Base-by-base conservation (phyloP, 2,329 filamentous ascomycete genomes). In the Cyphellophora attinorum region DNA sequence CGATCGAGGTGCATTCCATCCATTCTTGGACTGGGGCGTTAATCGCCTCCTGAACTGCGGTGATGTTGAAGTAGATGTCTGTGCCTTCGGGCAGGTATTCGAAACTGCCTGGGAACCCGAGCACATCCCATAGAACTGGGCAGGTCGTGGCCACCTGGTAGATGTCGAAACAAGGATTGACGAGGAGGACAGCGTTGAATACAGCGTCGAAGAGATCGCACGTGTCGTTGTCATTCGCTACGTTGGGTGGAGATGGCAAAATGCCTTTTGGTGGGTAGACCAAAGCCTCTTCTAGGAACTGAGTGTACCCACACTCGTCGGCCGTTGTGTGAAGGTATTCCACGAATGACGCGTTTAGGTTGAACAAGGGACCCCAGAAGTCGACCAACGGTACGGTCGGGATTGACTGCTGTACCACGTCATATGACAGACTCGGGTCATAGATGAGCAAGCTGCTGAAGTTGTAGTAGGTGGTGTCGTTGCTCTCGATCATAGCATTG, bases 111-210 rank as follows among this genome's bases (percentile, higher is more conserved):
- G 80, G 77, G 57, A 80, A 79, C 11, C 75, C 75, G 3, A 88
- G 64, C 0, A 81, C 72, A 38, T 85, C 77, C 68, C 74, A 84
- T 2, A 73, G 62, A 3, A 77, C 45, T 0, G 84, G 84, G 52
- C 84, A 91, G 10, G 76, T 81, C 3, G 74, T 76, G 2, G 73
- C 73, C 11, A 89, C 71, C 31, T 81, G 73, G 58, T 89, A 91
- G 8, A 83, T 62, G 53, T 85, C 76, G 59, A 81, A 93, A 62
- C 85, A 91, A 0, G 84, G 84, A 59, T 91, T 91, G 19, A 74
- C 56, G 1, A 61, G 51, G 4, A 64, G 42, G 5, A 70, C 68
- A 18, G 74, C 78, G 0, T 64, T 45, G 47, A 61, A 62, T 18
- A 83, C 70, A 14, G 69, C 60, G 38, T 67, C 55, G 48, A 70